These are phyloP conservation scores for Cordyceps cateniannulata DNA, from an alignment of 2,329 filamentous ascomycete genomes.

Conservation along the genomic window DNA sequence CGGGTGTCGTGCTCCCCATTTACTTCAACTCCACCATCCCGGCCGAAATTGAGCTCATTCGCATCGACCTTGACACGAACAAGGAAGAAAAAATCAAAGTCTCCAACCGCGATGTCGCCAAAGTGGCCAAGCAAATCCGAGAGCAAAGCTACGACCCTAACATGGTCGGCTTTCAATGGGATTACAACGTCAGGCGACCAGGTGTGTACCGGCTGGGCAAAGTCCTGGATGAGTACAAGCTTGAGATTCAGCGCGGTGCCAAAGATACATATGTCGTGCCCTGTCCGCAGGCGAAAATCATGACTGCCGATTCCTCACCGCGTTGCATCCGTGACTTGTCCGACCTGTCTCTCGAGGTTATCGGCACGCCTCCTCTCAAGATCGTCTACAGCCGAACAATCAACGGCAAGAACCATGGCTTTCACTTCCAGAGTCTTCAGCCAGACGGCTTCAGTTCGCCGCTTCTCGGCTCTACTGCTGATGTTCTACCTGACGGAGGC, in stretches of 20 bases:
- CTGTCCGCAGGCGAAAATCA: slow-evolving; percentile 75
- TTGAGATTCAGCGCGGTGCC: slow-evolving; percentile 74
- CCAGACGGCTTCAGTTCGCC: slow-evolving; percentile 81
- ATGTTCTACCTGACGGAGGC: slow-evolving; percentile 53
- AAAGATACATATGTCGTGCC: slow-evolving; percentile 78
- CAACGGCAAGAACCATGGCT: slow-evolving; percentile 75
- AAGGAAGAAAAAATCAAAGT: slow-evolving; percentile 75
- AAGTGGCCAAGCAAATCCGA: slow-evolving; percentile 62
- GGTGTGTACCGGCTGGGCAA: slow-evolving; percentile 80
- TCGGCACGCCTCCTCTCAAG: slow-evolving; percentile 84
- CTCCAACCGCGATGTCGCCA: slow-evolving; percentile 64
- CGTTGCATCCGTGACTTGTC: slow-evolving; percentile 86
- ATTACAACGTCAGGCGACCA: slow-evolving; percentile 73
- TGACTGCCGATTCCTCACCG: slow-evolving; percentile 52
- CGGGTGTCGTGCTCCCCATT: slow-evolving; percentile 66
- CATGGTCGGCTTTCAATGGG: slow-evolving; percentile 57
- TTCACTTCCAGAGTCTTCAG: slow-evolving; percentile 89
- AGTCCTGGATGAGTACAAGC: slow-evolving; percentile 87
- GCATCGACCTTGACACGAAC: slow-evolving; percentile 76
- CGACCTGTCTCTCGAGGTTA: slow-evolving; percentile 73
- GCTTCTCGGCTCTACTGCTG: slow-evolving; percentile 55
- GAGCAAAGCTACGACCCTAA: slow-evolving; percentile 59
- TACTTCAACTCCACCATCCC: slow-evolving; percentile 92
- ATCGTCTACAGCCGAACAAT: slow-evolving; percentile 87
- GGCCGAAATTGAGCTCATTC: slow-evolving; percentile 79